Evolutionary conservation across 2,329 filamentous ascomycete species (phyloP), one percentile per base, ranked within the genome.

Genomic region (Rhynchosporium graminicola): DNA sequence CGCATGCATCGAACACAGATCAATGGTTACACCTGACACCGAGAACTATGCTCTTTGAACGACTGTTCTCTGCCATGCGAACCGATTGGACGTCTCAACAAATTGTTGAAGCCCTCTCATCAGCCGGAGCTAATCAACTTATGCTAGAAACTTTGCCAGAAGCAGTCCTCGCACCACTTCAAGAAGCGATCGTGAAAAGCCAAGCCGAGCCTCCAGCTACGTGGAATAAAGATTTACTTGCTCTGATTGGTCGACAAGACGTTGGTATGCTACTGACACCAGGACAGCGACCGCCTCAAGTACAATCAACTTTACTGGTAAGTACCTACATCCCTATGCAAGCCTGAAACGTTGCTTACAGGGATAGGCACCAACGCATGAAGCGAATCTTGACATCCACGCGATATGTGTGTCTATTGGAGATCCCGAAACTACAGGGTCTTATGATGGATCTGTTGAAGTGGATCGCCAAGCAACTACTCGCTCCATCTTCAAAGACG

Each of bases 401-500:
- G 81, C 87, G n/a, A 87, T 97, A 38, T 94, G 91, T 67, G 82
- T 86, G 63, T 84, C 82, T 45, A 79, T 68, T 29, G 57, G 84
- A 0, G 87, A 91, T 50, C 82, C 86, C 45, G 79, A 83, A 60
- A 82, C 79, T 61, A 80, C 77, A 50, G 83, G 84, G 50, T 83
- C 86, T 0, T 86, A 89, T 60, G 89, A 95, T 67, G 91, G 91
- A 52, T 88, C 89, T 5, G 89, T 92, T 60, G 93, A 95, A 73
- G 89, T 88, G 38, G 91, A 97, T 72, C 86, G 92, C 33, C 87
- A 94, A 74, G 83, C 88, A 9, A 87, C 98, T 7, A 96, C 95
- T 36, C 87, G 88, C 57, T 81, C 95, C 8, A 88, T 99, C 33
- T 99, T 98, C 81, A 88, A 87, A 63, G 92, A 98, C 68, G 95